These are phyloP conservation scores for Hypoxylon trugodes DNA, from an alignment of 495 filamentous ascomycete genomes.

Conservation along the genomic window DNA sequence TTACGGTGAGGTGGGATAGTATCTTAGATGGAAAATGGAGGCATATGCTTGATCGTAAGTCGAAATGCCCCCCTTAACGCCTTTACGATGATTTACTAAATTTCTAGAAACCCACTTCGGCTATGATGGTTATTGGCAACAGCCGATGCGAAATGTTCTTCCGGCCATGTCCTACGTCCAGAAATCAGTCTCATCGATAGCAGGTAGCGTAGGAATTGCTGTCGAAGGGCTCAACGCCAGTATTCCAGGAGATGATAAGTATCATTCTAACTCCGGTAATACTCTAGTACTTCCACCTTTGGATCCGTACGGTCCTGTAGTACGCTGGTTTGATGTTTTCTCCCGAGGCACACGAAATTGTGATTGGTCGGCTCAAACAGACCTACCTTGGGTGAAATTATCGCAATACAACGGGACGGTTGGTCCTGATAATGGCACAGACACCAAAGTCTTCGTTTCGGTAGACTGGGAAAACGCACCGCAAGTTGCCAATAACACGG, in stretches of 20 bases:
- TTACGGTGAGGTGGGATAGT: constrained; percentile 69
- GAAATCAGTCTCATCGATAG: constrained; percentile 61
- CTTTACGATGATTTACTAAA: constrained; percentile 8
- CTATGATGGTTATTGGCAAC: constrained; percentile 68
- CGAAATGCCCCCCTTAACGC: neutral
- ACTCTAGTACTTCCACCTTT: constrained; percentile 66
- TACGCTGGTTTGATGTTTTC: constrained; percentile 74
- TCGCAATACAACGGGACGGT: constrained; percentile 64
- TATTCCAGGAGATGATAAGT: constrained; percentile 72
- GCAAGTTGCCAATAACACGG: constrained; percentile 53
- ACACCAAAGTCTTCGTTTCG: constrained; percentile 66
- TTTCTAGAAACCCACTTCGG: constrained; percentile 60
- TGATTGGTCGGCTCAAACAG: constrained; percentile 62
- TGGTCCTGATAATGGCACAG: constrained; percentile 54
- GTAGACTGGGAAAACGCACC: constrained; percentile 69
- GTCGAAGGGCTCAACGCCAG: constrained; percentile 71
- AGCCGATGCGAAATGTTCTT: constrained; percentile 73
- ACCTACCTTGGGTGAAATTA: constrained; percentile 64
- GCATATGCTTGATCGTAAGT: constrained; percentile 72
- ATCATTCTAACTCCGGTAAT: constrained; percentile 64
- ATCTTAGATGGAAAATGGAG: constrained; percentile 76
- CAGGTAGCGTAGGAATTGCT: constrained; percentile 71
- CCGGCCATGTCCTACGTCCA: constrained; percentile 68
- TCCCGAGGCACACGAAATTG: constrained; percentile 66
- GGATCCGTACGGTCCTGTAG: constrained; percentile 67